Base-by-base conservation (phyloP, 768 basidiomycete species). In the Suillus clintonianus region DNA sequence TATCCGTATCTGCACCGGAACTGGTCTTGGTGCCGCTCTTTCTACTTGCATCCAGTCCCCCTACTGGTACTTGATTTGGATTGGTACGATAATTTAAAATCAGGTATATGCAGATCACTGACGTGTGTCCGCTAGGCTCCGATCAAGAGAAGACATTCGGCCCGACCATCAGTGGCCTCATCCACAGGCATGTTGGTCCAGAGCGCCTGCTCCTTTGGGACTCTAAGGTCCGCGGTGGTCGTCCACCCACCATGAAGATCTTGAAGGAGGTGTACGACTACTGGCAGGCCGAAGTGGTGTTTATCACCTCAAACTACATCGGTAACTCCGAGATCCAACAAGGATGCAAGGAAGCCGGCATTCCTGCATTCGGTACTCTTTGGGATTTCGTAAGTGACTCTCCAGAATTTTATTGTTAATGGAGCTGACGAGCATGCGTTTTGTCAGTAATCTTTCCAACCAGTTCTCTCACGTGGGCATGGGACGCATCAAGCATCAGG, bases 141-240 rank as follows among this genome's bases (percentile, higher is more conserved):
- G 90, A 92, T 70, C 90, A 92, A 75, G 90, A 90, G 74, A 91
- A 89, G 77, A 92, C 91, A 2, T 93, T 94, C 68, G 92, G 92
- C 3, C 87, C 89, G 27, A 92, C 90, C 22, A 90, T 93, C 65
- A 85, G 84, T 65, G 85, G 86, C 36, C 82, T 93, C 60, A 92
- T 93, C 67, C 84, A 85, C 68, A 82, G 84, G 65, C 84, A 91
- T 71, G 78, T 93, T 51, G 88, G 82, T 66, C 89, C 90, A 34
- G 90, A 92, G 72, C 88, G 91, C 37, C 80, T 88, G 53, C 81
- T 86, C 13, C 82, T 93, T 10, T 93, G 91, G 91, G 91, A 93
- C 77, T 87, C 86, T 66, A 92, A 90, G 75, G 74, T 78, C 65
- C 83, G 88, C 60, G 89, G 90, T 62, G 89, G 89, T 17, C 86